Conservation (phyloP, 768 basidiomycete species). For the Lentinula guzmanii region DNA sequence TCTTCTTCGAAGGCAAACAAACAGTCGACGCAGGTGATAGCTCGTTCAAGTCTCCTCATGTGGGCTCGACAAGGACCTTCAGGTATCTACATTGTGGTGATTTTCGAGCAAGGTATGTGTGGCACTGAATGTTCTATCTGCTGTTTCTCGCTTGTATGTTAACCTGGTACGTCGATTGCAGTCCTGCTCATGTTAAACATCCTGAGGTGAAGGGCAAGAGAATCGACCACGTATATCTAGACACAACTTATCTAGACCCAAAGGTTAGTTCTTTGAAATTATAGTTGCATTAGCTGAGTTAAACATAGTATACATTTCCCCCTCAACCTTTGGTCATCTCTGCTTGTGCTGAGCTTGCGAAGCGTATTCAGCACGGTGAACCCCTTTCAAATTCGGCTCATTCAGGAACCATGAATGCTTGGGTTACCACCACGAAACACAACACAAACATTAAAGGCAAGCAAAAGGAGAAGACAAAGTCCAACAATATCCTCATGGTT, state of each 20-base stretch:
- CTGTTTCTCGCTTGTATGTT: background rate
- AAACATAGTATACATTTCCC: slow-evolving; percentile 75
- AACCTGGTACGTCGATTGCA: background rate
- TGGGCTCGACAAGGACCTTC: slow-evolving; percentile 68
- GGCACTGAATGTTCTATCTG: too few species aligned
- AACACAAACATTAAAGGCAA: slow-evolving; percentile 18
- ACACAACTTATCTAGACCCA: slow-evolving; percentile 93
- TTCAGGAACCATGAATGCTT: slow-evolving; percentile 40
- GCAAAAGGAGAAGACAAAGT: slow-evolving; percentile 25
- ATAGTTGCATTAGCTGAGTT: background rate
- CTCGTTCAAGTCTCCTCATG: slow-evolving; percentile 57
- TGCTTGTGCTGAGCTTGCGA: slow-evolving; percentile 84
- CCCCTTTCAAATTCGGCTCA: slow-evolving; percentile 19
- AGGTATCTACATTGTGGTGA: slow-evolving; percentile 96
- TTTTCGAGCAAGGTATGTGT: slow-evolving; percentile 58
- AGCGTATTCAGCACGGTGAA: slow-evolving; percentile 43
- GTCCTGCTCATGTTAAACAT: slow-evolving; percentile 81
- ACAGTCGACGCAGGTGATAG: slow-evolving; percentile 88
- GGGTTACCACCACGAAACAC: slow-evolving; percentile 27
- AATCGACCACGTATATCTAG: slow-evolving; percentile 87
- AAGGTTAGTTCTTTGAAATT: slow-evolving; percentile 36
- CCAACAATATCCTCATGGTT: slow-evolving; percentile 45
- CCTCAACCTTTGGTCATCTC: slow-evolving; percentile 92
- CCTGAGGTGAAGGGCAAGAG: slow-evolving; percentile 75
- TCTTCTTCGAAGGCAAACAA: slow-evolving; percentile 89